Conservation (phyloP, 305 asterid genomes). For the Andrographis paniculata region DNA sequence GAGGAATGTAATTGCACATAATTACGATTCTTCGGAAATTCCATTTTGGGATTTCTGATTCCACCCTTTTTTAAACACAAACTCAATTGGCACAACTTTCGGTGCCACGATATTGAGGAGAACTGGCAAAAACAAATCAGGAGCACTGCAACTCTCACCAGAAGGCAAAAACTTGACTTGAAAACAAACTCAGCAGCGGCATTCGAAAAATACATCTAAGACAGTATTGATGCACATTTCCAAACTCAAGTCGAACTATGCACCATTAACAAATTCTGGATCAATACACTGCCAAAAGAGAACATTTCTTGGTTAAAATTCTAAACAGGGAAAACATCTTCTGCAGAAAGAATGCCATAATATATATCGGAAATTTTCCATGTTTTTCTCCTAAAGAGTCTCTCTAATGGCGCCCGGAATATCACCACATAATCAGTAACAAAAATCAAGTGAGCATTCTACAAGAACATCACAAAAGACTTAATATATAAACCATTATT, state of each 20-base stretch:
- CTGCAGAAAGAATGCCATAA: no score
- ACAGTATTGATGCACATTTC: conserved; percentile 19
- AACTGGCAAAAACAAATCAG: conserved; percentile 30
- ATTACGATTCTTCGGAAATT: conserved; percentile 33
- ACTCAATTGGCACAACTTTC: conserved; percentile 20
- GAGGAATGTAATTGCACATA: conserved; percentile 27
- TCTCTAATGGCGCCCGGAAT: no score
- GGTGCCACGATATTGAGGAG: conserved; percentile 27
- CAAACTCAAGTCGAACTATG: conserved; percentile 12
- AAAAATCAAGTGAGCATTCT: neutral
- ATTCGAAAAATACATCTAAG: conserved; percentile 22
- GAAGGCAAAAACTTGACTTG: conserved; percentile 23
- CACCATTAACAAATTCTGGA: conserved; percentile 11
- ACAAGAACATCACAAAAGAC: neutral
- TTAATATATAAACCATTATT: no score
- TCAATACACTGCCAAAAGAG: conserved; percentile 20
- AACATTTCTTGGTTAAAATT: conserved; percentile 1
- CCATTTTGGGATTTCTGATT: conserved; percentile 29
- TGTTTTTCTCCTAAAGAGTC: no score
- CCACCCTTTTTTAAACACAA: conserved; percentile 19
- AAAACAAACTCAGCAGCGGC: conserved; percentile 25
- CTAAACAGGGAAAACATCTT: no score
- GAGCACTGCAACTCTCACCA: conserved; percentile 28
- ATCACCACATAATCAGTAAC: neutral
- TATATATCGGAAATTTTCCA: no score